Evolutionary conservation across 2,329 filamentous ascomycete species (phyloP).

Genomic region (Neoascochyta sp.): DNA sequence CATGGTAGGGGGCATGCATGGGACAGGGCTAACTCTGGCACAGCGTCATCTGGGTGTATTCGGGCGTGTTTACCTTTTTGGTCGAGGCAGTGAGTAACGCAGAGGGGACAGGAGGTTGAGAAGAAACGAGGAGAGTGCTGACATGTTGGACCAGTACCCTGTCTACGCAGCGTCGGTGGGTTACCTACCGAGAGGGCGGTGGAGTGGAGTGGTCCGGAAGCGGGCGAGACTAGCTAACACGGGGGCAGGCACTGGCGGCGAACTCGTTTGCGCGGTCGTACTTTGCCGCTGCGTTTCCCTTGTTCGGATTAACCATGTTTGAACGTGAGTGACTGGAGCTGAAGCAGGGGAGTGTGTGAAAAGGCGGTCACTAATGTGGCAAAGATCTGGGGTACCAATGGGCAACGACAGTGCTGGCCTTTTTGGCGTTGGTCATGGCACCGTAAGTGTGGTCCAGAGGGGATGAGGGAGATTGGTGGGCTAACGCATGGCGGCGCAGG

Average conservation of each 20-base stretch:
- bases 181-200: no score
- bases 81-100: constrained; percentile 54
- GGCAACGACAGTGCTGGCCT: constrained; percentile 47
- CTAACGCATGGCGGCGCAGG: constrained; percentile 35
- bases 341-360: no score
- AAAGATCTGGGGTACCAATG: constrained; percentile 49
- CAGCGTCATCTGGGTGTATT: constrained; percentile 74
- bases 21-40: no score
- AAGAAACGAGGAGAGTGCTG: no score
- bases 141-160: constrained; percentile 42
- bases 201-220: no score
- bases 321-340: constrained; percentile 43
- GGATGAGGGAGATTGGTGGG: constrained; percentile 26
- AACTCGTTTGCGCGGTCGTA: constrained; percentile 49
- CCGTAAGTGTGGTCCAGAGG: constrained; percentile 38
- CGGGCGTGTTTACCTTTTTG: constrained; percentile 83
- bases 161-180: constrained; percentile 50
- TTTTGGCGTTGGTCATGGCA: constrained; percentile 49
- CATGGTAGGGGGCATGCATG: no score
- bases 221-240: no score
- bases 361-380: constrained; percentile 45
- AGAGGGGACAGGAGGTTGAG: no score
- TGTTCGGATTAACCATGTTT: constrained; percentile 52
- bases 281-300: constrained; percentile 48
- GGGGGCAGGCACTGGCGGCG: constrained; percentile 48